Base-by-base conservation (phyloP, 2,329 filamentous ascomycete species). In the Fusarium burgessii region DNA sequence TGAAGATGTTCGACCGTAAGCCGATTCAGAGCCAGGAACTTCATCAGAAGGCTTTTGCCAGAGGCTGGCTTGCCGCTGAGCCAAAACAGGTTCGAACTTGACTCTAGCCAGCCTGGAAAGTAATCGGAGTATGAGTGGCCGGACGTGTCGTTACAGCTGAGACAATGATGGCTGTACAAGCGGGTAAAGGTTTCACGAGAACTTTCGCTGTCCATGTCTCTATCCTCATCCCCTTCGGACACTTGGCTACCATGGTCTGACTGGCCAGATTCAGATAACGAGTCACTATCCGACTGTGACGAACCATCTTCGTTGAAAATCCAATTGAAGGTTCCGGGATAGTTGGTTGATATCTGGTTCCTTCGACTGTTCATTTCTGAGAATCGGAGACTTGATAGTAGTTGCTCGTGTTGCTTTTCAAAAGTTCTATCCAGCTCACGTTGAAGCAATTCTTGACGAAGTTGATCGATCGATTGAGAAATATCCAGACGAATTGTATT, bases 251-350 rank as follows among this genome's bases (percentile, higher is more conserved):
- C 43, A 7, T 5, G 8, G 7, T 36, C 46, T 25, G 46, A 50
- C 10, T 6, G 17, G 17, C 29, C 25, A 20, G 10, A 12, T 13
- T 12, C 11, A 6, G 15, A 13, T 10, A 20, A 14, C 5, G 32
- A 17, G 32, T 7, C 2, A 8, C 2, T 1, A 10, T 18, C 5
- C 0, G 32, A 50, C 7, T 35, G 5, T 6, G 4, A 6, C 6
- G 7, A 9, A 7, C 3, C 7, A 7, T 27, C 0, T 18, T 1
- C 7, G 5, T 54, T 7, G 15, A 54, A 54, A 4, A 54, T 25
- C 50, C 50, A 54, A 0, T 17, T 3, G 3, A 54, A 54, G 1
- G 50, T 54, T 5, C 36, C 50, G 10, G 50, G 36, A 18, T 54
- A n/a, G 11, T 32, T 54, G 0, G 14, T 5, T 2, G 38, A 54